Evolutionary conservation across 805 yeast genomes (phyloP).

Genomic region (Candida dendrica): DNA sequence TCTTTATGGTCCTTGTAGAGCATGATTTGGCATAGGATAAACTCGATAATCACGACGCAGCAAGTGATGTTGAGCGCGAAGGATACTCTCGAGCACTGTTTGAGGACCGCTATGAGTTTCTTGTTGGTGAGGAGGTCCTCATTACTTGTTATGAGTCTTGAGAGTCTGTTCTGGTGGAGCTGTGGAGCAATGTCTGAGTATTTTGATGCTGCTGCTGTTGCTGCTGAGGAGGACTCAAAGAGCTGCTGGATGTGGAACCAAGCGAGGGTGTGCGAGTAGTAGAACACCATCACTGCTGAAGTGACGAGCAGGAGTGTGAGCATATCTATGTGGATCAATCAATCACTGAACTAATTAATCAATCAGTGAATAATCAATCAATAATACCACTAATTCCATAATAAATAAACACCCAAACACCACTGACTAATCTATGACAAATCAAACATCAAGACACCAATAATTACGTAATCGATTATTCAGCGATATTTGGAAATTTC

Average conservation of each 20-base stretch:
- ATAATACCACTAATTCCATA: too few species aligned
- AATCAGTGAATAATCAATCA: neutral
- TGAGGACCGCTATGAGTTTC: constrained; percentile 2
- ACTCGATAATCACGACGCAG: constrained; percentile 15
- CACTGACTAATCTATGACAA: neutral
- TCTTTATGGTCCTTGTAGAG: constrained; percentile 3
- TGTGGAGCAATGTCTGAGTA: neutral
- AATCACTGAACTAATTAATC: too few species aligned
- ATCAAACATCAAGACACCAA: neutral
- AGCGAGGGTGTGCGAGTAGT: constrained; percentile 10
- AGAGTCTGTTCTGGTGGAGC: constrained; percentile 3
- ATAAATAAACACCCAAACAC: too few species aligned
- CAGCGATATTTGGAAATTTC: neutral
- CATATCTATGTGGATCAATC: too few species aligned
- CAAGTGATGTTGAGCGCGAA: constrained; percentile 14
- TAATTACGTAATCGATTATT: too few species aligned
- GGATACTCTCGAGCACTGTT: constrained; percentile 9
- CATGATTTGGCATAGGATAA: constrained; percentile 16
- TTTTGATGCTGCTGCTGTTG: neutral
- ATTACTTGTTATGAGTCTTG: constrained; percentile 4
- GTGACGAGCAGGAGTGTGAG: constrained; percentile 1
- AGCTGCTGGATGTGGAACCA: constrained; percentile 16
- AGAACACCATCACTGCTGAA: constrained; percentile 5
- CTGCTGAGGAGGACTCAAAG: constrained; percentile 8
- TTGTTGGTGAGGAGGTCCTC: constrained; percentile 1